These are phyloP conservation scores for Cardiosporidium cionae DNA, from an alignment of 169 alveolate species.

Conservation along the genomic window DNA sequence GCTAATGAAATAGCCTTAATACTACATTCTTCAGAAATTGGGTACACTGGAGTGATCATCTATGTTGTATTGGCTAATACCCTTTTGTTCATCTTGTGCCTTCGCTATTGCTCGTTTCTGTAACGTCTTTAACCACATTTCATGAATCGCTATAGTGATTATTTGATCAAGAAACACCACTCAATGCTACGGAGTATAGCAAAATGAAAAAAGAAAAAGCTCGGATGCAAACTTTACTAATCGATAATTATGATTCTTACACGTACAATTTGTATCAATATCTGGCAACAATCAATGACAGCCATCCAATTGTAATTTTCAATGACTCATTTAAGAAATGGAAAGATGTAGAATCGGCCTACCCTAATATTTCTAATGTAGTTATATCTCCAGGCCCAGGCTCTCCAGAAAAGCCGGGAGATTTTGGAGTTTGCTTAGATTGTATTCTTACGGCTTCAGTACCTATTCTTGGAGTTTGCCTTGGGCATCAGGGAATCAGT, in stretches of 20 bases:
- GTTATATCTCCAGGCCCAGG: constrained; percentile 41
- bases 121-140: too few relatives aligned
- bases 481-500: constrained; percentile 37
- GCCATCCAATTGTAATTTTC: constrained; percentile 9
- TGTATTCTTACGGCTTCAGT: not conserved
- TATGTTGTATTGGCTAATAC: too few relatives aligned
- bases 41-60: too few relatives aligned
- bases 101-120: too few relatives aligned
- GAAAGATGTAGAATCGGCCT: not conserved
- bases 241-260: constrained; percentile 37
- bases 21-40: too few relatives aligned
- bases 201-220: too few relatives aligned
- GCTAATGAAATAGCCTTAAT: too few relatives aligned
- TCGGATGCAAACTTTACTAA: constrained; percentile 13
- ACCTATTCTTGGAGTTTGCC: constrained; percentile 35
- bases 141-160: too few relatives aligned
- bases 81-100: too few relatives aligned
- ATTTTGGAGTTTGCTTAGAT: constrained; percentile 15
- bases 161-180: too few relatives aligned
- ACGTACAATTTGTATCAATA: constrained; percentile 29
- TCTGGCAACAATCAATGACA: constrained; percentile 1
- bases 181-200: too few relatives aligned
- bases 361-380: constrained; percentile 3
- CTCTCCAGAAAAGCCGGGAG: constrained; percentile 9
- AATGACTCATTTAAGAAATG: constrained; percentile 24